A percentile compares a stretch with the other conserved stretches of the same genome.
These are phyloP conservation scores for Cryptosporidium sp. DNA, from an alignment of 169 alveolate genomes.

Conservation along the genomic window DNA sequence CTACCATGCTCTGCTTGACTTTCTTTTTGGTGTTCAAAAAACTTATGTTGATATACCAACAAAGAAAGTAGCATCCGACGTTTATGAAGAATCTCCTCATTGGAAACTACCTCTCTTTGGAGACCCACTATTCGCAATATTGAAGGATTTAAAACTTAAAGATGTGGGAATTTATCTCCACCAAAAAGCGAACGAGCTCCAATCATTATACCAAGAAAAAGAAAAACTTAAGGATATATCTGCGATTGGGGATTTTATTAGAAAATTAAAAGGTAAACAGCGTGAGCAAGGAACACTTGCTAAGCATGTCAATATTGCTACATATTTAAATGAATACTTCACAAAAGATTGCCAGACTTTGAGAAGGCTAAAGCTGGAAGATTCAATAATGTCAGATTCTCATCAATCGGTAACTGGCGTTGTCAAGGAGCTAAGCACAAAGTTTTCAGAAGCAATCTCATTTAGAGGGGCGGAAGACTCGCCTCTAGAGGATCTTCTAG, in stretches of 20 bases:
- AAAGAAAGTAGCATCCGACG: slow-evolving; percentile 56
- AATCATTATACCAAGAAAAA: slow-evolving; percentile 86
- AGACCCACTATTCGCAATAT: slow-evolving; percentile 82
- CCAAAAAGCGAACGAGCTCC: slow-evolving; percentile 87
- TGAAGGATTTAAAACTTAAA: slow-evolving; percentile 84
- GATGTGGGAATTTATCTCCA: slow-evolving; percentile 87
- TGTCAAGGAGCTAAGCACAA: slow-evolving; percentile 51
- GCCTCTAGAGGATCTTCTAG: slow-evolving; percentile 74
- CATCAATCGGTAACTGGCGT: slow-evolving; percentile 30
- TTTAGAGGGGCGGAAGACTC: slow-evolving; percentile 22
- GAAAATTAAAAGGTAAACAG: slow-evolving; percentile 87
- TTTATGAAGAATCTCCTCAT: slow-evolving; percentile 11
- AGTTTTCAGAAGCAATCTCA: slow-evolving; percentile 36
- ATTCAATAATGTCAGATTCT: slow-evolving; percentile 78
- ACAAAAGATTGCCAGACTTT: slow-evolving; percentile 82
- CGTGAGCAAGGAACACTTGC: slow-evolving; percentile 89
- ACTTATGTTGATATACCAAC: slow-evolving; percentile 83
- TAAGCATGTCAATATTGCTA: slow-evolving; percentile 89
- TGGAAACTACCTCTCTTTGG: slow-evolving; percentile 68
- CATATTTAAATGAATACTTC: slow-evolving; percentile 81
- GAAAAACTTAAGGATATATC: slow-evolving; percentile 86
- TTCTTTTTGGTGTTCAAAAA: slow-evolving; percentile 80
- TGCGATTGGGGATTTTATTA: slow-evolving; percentile 87
- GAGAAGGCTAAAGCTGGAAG: slow-evolving; percentile 85
- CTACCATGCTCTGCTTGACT: slow-evolving; percentile 85